These are phyloP conservation scores for Pyrenophora graminea DNA, from an alignment of 2,329 filamentous ascomycete genomes.

Conservation along the genomic window DNA sequence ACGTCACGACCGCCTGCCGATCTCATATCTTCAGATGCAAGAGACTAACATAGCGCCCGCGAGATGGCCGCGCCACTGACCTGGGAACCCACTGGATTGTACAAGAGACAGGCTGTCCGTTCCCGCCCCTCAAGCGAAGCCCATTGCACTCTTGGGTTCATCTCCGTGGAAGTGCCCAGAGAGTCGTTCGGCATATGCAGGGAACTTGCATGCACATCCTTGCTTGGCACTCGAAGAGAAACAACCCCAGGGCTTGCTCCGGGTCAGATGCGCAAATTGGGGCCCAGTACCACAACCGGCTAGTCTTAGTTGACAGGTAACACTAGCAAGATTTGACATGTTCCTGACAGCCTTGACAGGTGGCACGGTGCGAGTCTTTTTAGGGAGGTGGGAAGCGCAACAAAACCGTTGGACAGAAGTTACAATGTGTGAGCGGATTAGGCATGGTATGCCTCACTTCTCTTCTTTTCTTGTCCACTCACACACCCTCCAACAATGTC, in stretches of 20 bases:
- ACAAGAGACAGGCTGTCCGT: not conserved
- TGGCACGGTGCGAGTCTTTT: constrained; percentile 25
- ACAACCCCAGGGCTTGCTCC: constrained; percentile 2
- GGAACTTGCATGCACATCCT: constrained; percentile 7
- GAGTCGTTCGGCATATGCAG: not conserved
- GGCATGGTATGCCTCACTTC: not conserved
- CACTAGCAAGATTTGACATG: constrained; percentile 11
- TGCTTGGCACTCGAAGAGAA: constrained; percentile 7
- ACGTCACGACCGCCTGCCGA: not conserved
- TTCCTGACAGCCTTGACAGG: constrained; percentile 32
- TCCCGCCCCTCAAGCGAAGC: not conserved
- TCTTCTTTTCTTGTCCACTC: too few relatives aligned
- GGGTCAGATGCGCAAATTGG: constrained; percentile 18
- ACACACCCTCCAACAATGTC: too few relatives aligned
- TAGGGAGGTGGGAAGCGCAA: not conserved
- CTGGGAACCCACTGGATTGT: constrained; percentile 4
- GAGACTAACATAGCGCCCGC: constrained; percentile 13
- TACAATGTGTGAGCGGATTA: not conserved
- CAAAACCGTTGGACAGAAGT: not conserved
- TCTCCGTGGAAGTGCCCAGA: not conserved
- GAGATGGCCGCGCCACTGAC: constrained; percentile 8
- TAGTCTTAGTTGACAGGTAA: not conserved
- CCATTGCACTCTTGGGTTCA: not conserved
- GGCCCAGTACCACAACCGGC: constrained; percentile 10
- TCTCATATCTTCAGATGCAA: not conserved